Conservation (phyloP, 2,329 filamentous ascomycete genomes). For the Cordyceps militaris region DNA sequence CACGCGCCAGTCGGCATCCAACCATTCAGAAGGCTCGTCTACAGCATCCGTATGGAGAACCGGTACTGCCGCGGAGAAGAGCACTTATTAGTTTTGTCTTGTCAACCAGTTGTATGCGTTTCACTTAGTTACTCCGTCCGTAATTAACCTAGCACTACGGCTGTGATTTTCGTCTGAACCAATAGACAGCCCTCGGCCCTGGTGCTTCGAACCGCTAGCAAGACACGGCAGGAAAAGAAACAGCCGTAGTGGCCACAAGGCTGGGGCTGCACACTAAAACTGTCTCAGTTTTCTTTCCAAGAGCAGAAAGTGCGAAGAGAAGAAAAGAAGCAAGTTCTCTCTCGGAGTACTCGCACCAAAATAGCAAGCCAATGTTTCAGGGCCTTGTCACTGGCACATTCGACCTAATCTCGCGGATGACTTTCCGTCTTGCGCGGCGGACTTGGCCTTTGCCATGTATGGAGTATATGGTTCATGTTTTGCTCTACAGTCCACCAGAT, state of each 20-base stretch:
- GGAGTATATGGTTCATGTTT: neutral
- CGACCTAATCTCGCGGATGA: neutral
- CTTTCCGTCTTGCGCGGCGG: neutral
- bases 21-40: too few species aligned
- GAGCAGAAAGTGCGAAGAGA: neutral
- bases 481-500: neutral
- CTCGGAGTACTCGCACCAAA: neutral
- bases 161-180: too few species aligned
- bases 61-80: too few species aligned
- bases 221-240: neutral
- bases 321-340: neutral
- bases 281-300: neutral
- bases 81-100: too few species aligned
- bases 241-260: neutral
- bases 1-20: too few species aligned
- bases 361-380: neutral
- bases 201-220: too few species aligned
- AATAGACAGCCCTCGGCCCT: too few species aligned
- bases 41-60: too few species aligned
- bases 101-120: too few species aligned
- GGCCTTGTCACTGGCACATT: neutral
- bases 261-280: neutral
- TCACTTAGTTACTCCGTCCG: too few species aligned
- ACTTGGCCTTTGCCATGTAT: neutral
- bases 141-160: too few species aligned